A percentile compares a stretch with the other conserved stretches of the same genome.
Evolutionary conservation across 2,329 filamentous ascomycete genomes (phyloP).

Genomic region (Alternaria angustiovoidea): DNA sequence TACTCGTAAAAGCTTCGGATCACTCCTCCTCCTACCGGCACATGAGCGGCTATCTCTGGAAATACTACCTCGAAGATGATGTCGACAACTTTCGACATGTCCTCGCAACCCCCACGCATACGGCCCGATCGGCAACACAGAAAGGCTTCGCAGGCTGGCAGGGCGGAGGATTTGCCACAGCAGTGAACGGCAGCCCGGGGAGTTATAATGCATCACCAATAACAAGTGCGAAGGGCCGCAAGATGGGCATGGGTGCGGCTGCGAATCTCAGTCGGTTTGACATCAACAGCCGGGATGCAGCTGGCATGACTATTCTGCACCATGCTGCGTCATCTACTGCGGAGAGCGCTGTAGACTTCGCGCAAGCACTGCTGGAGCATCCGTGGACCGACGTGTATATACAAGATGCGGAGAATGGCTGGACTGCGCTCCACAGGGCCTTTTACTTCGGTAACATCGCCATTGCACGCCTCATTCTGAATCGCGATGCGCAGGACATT

Average conservation of each 20-base stretch:
- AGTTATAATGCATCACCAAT: conserved; percentile 58
- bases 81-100: conserved; percentile 92
- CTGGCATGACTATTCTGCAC: conserved; percentile 83
- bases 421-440: conserved; percentile 92
- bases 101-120: conserved; percentile 74
- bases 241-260: conserved; percentile 36
- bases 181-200: conserved; percentile 57
- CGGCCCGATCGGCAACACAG: conserved; percentile 63
- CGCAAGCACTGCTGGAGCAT: conserved; percentile 79
- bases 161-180: conserved; percentile 36
- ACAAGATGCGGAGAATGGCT: conserved; percentile 91
- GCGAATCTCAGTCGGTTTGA: conserved; percentile 67
- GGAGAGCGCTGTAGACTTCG: conserved; percentile 75
- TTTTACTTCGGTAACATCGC: conserved; percentile 89
- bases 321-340: conserved; percentile 81
- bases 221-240: conserved; percentile 47
- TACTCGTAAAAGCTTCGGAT: conserved; percentile 63
- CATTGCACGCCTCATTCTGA: conserved; percentile 82
- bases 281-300: conserved; percentile 83
- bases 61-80: conserved; percentile 96
- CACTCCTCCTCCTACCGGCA: conserved; percentile 54
- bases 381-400: conserved; percentile 84
- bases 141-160: conserved; percentile 53
- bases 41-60: conserved; percentile 98
- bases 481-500: conserved; percentile 75